Evolutionary conservation across 768 basidiomycete species (phyloP), one percentile per base, ranked within the genome.

Genomic region (Nidularia pulvinata): DNA sequence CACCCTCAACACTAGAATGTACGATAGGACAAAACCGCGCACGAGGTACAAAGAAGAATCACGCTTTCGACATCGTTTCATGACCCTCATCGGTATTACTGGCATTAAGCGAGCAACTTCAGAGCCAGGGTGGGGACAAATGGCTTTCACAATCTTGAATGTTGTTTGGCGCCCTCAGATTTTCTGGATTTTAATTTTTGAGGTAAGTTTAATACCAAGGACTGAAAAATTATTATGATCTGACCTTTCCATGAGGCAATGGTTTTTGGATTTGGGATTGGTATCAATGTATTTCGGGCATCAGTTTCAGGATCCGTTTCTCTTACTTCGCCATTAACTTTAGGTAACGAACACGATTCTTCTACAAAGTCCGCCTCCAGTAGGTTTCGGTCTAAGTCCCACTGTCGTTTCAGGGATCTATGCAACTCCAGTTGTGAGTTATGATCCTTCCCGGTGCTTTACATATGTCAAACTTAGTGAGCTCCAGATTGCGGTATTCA

Each of bases 101-200:
- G 50, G 50, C 14, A 39, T 51, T 14, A 51, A 42, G 30, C 16
- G 42, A 9, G 30, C 14, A 7, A 51, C 9, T n/a, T 25, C 50
- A 19, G 30, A 51, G 9, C 50, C 50, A 9, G 16, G 62, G 1
- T 77, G 77, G 75, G 49, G 14, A 10, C 68, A 71, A 32, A 62
- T 65, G 34, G 39, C 72, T 34, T 51, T 60, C 2, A 56, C 64
- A 7, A 65, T 70, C 19, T 56, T 78, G 48, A 66, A 65, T 43
- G 62, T 80, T 19, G 50, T 78, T 25, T 78, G 76, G 75, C 59
- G 78, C n/a, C 80, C 80, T 0, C 77, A 79, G 36, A 55, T 75
- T 7, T 48, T 75, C 25, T 55, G 66, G 16, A 61, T 71, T 48
- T 63, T 69, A 32, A 36, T 71, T 35, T 75, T 76, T 57, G 73